Evolutionary conservation across 2,329 filamentous ascomycete genomes (phyloP).

Genomic region (Arthrocladium fulminans): DNA sequence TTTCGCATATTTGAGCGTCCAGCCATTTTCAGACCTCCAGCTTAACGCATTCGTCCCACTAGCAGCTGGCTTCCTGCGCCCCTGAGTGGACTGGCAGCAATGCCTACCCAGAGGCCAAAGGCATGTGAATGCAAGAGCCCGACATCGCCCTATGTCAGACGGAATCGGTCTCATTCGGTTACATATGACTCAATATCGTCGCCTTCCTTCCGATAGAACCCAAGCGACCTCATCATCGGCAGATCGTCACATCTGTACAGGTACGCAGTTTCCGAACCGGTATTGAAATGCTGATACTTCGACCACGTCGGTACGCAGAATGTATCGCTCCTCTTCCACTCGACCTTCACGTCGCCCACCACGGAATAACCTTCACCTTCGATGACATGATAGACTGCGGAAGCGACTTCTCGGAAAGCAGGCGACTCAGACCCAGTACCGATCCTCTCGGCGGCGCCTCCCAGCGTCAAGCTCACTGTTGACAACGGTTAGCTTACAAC

Average conservation of each 20-base stretch:
- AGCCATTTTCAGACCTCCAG: no score
- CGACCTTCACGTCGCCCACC: conserved; percentile 27
- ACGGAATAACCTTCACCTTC: conserved; percentile 33
- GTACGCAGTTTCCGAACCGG: conserved; percentile 33
- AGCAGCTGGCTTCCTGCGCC: no score
- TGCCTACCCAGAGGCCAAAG: no score
- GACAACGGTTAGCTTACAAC: conserved; percentile 1
- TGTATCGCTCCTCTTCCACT: conserved; percentile 43
- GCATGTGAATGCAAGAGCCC: no score
- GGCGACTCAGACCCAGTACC: conserved; percentile 31
- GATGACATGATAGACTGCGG: conserved; percentile 47
- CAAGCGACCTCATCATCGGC: conserved; percentile 45
- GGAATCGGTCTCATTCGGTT: no score
- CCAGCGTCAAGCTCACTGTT: conserved; percentile 14
- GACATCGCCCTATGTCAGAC: no score
- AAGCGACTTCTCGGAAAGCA: conserved; percentile 41
- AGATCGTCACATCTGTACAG: conserved; percentile 44
- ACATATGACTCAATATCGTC: conserved; percentile 35
- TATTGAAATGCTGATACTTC: conserved; percentile 40
- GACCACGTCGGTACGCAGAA: conserved; percentile 49
- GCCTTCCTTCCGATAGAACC: conserved; percentile 40
- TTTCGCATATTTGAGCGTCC: no score
- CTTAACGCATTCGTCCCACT: no score
- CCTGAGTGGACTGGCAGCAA: no score
- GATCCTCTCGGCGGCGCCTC: conserved; percentile 36